These are phyloP conservation scores for Cercospora citrullina DNA, from an alignment of 2,329 filamentous ascomycete species.

Conservation along the genomic window DNA sequence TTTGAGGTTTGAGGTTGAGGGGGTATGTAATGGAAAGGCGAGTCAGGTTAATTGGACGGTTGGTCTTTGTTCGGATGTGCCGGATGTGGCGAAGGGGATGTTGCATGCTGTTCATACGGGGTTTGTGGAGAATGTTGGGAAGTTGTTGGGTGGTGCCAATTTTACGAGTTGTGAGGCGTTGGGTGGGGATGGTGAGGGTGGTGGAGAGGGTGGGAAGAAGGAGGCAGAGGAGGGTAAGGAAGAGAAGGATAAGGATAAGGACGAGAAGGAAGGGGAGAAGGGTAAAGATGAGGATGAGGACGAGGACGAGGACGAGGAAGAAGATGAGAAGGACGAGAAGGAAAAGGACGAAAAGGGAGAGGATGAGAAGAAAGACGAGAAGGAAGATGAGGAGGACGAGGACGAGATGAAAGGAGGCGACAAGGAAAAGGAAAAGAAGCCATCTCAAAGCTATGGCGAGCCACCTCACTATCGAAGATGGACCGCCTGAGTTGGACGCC, in stretches of 20 bases:
- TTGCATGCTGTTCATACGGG: conserved; percentile 24
- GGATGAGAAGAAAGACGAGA: neutral
- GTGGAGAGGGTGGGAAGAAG: neutral
- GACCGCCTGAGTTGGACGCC: neutral
- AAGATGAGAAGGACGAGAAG: neutral
- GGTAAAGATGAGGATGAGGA: neutral
- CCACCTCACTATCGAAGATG: neutral
- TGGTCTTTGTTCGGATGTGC: conserved; percentile 28
- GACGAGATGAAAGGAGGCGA: neutral
- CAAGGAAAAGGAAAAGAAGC: neutral
- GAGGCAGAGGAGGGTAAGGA: neutral
- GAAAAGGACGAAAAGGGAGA: neutral
- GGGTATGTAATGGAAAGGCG: conserved; percentile 26
- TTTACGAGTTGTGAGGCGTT: conserved; percentile 26
- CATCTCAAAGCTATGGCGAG: neutral
- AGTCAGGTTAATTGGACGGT: conserved; percentile 24
- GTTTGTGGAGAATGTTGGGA: conserved; percentile 23
- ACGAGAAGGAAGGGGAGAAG: neutral
- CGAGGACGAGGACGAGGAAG: neutral
- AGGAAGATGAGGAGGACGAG: neutral
- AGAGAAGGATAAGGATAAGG: neutral
- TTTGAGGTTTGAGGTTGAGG: conserved; percentile 18
- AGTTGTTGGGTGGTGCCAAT: conserved; percentile 26
- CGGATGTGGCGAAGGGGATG: conserved; percentile 6
- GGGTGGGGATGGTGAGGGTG: neutral